Percentiles rank a stretch among this genome's conserved stretches.
Conservation (phyloP, 371 early-diverging fungal genomes). For the Capillidium heterosporum region DNA sequence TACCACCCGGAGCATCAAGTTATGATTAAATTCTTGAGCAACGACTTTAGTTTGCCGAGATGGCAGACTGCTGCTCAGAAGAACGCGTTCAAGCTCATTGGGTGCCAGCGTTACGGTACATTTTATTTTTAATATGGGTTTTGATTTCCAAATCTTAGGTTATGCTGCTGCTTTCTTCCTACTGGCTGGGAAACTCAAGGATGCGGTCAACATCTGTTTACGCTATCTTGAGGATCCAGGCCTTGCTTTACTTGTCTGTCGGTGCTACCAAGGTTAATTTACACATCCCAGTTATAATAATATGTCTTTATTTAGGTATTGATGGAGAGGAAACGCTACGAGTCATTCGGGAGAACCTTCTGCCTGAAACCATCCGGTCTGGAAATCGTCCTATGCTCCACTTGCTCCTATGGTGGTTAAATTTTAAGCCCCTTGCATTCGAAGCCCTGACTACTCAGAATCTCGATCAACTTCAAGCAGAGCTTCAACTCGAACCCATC, state of each 20-base stretch:
- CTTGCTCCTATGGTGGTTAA: neutral
- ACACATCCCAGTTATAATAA: neutral
- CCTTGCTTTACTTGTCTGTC: conserved; percentile 74
- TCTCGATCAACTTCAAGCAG: neutral
- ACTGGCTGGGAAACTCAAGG: conserved; percentile 62
- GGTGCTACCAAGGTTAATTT: conserved; percentile 64
- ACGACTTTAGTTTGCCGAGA: conserved; percentile 69
- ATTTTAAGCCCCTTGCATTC: neutral
- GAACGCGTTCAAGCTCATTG: conserved; percentile 90
- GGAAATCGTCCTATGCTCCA: neutral
- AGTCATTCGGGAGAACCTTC: neutral
- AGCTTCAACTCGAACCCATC: neutral
- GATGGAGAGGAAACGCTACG: neutral
- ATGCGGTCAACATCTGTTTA: conserved; percentile 82
- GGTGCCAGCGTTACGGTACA: conserved; percentile 86
- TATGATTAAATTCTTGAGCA: conserved; percentile 74
- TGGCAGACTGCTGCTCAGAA: conserved; percentile 90
- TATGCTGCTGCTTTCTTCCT: conserved; percentile 93
- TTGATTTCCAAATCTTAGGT: too few relatives aligned
- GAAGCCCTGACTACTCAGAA: neutral
- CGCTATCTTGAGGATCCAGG: conserved; percentile 78
- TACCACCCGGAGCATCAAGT: conserved; percentile 67
- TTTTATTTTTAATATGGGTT: too few relatives aligned
- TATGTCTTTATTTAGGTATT: neutral
- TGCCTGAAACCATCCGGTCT: neutral